A percentile compares a stretch with the other conserved stretches of the same genome.
Evolutionary conservation across 495 filamentous ascomycete genomes (phyloP).

Genomic region (Podospora pseudoanserina): DNA sequence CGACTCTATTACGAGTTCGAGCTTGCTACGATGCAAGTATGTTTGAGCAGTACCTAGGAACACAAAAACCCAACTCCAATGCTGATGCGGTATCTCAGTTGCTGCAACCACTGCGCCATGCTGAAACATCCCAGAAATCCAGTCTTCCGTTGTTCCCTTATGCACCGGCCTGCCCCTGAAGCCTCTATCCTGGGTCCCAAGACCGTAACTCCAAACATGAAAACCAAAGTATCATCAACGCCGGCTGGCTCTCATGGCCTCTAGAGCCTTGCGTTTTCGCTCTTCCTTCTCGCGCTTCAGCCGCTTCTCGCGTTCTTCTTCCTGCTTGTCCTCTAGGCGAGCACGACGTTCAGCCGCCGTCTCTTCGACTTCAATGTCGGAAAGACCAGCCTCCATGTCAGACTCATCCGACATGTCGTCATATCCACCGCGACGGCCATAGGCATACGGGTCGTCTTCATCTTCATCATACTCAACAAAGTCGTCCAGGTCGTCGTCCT

Average conservation of each 20-base stretch:
- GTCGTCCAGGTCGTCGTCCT: slow-evolving; percentile 53
- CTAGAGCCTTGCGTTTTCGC: slow-evolving; percentile 30
- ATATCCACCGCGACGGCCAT: slow-evolving; percentile 26
- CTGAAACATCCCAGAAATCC: slow-evolving; percentile 9
- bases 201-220: slow-evolving; percentile 2
- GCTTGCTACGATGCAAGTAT: not conserved
- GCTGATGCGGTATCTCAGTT: slow-evolving; percentile 25
- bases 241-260: slow-evolving; percentile 17
- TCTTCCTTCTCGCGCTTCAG: slow-evolving; percentile 48
- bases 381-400: slow-evolving; percentile 61
- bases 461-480: slow-evolving; percentile 56
- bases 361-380: slow-evolving; percentile 59
- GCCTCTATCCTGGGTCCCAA: slow-evolving; percentile 5
- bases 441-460: slow-evolving; percentile 35
- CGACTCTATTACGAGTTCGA: not conserved
- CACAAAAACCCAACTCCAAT: slow-evolving; percentile 16
- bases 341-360: slow-evolving; percentile 46
- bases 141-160: not conserved
- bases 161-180: slow-evolving; percentile 3
- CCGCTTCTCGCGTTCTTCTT: slow-evolving; percentile 43
- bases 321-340: slow-evolving; percentile 49
- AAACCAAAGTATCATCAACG: not conserved
- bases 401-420: slow-evolving; percentile 43
- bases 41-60: not conserved
- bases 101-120: slow-evolving; percentile 2